Percentiles rank a stretch among this genome's conserved stretches.
These are phyloP conservation scores for Candida xyloterini DNA, from an alignment of 805 yeast genomes.

Conservation along the genomic window DNA sequence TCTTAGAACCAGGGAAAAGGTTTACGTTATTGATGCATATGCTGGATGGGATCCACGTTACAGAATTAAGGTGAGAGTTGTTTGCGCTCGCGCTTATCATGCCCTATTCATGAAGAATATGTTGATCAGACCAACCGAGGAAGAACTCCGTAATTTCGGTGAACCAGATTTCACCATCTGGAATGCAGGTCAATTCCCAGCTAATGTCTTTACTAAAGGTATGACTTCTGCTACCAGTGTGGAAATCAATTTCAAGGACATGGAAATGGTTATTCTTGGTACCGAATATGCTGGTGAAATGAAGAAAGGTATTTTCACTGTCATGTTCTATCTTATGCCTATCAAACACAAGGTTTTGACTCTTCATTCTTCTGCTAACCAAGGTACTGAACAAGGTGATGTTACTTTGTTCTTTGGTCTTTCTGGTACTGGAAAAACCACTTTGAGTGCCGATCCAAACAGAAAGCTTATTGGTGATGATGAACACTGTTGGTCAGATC, in stretches of 20 bases:
- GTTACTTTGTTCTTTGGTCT: constrained; percentile 95
- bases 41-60: constrained; percentile 99
- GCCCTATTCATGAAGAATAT: constrained; percentile 97
- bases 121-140: constrained; percentile 91
- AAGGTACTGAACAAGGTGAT: constrained; percentile 76
- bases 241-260: constrained; percentile 92
- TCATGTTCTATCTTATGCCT: constrained; percentile 98
- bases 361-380: constrained; percentile 92
- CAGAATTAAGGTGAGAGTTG: constrained; percentile 91
- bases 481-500: constrained; percentile 99
- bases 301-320: constrained; percentile 99
- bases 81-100: constrained; percentile 98
- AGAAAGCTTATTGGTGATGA: constrained; percentile 96
- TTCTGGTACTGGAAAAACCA: constrained; percentile 98
- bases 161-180: constrained; percentile 98
- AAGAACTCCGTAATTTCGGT: constrained; percentile 85
- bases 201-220: constrained; percentile 92
- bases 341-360: constrained; percentile 87
- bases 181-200: constrained; percentile 99
- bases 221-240: constrained; percentile 96
- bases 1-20: constrained; percentile 90
- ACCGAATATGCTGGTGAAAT: constrained; percentile 99
- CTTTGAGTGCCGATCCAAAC: constrained; percentile 93
- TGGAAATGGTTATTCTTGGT: constrained; percentile 99
- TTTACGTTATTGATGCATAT: constrained; percentile 91